Base-by-base conservation (phyloP, 2,329 filamentous ascomycete species). In the Kalaharituber pfeilii region DNA sequence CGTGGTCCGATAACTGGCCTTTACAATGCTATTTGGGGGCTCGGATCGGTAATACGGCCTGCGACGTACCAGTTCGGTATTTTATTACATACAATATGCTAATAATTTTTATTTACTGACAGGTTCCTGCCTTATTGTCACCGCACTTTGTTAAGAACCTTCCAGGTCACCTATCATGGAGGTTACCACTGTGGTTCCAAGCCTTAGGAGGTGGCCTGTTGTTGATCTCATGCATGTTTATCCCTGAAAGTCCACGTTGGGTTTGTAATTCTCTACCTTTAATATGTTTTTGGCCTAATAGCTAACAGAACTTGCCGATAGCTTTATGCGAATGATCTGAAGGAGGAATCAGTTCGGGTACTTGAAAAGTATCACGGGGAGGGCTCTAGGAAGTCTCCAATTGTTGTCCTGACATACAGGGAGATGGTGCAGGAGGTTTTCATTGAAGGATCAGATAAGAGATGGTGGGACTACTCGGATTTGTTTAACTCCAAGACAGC, bases 391-490 rank as follows among this genome's bases (percentile, higher is more conserved):
- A 68, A 74, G 11, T 72, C 73, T 54, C 68, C 74, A 1, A 71
- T 75, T 59, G 75, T 77, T 2, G 68, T 71, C 59, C 68, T 77
- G 2, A 72, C 76, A 62, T 63, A 70, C 53, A 63, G 63, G 27
- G 70, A 72, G 55, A 69, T 76, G 56, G 69, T 72, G 59, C 73
- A 77, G 55, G 71, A 74, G 67, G 61, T 69, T 7, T 69, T 70
- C 15, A 67, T 67, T 7, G 70, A 74, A 51, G 73, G 72, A 5
- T 72, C 72, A 1, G 74, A 76, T 56, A 76, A 76, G 66, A 68
- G 69, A 49, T 76, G 73, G 73, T 76, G 72, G 71, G 74, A 77
- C 60, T 77, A 76, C 59, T 67, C 69, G 47, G 73, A 74, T 54
- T 68, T 77, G 0, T 74, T 73, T 68, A 72, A 72, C 62, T 72